These are phyloP conservation scores for Salvia sclarea DNA, from an alignment of 305 asterid species.

Conservation along the genomic window DNA sequence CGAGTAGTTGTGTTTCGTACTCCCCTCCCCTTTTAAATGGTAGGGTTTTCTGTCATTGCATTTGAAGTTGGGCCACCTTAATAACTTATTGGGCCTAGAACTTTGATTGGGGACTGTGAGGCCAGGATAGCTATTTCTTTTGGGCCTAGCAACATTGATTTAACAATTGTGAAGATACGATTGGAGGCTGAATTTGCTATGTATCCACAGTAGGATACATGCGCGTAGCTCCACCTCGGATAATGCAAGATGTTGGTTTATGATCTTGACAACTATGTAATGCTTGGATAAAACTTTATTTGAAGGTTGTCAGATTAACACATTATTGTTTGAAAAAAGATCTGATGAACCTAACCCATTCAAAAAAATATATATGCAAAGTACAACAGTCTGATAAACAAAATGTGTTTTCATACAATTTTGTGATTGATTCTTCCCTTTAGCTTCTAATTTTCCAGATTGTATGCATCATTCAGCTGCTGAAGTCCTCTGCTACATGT, in stretches of 20 bases:
- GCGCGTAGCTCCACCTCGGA: neutral
- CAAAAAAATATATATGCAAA: neutral
- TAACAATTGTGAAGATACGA: constrained; percentile 4
- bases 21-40: constrained; percentile 10
- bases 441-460: neutral
- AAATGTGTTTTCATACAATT: neutral
- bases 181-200: constrained; percentile 14
- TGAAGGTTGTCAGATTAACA: neutral
- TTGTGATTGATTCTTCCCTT: neutral
- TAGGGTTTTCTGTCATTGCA: constrained; percentile 29
- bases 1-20: constrained; percentile 24
- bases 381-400: neutral
- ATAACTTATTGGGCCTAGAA: constrained; percentile 23
- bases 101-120: neutral
- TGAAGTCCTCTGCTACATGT: neutral
- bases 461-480: neutral
- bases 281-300: constrained; percentile 11
- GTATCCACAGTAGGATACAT: neutral
- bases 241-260: constrained; percentile 8
- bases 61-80: constrained; percentile 30
- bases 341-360: constrained; percentile 8
- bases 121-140: constrained; percentile 25
- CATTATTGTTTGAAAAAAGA: neutral
- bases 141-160: constrained; percentile 25
- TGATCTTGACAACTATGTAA: constrained; percentile 7